Evolutionary conservation across 768 basidiomycete genomes (phyloP).

Genomic region (Boletus edulis): DNA sequence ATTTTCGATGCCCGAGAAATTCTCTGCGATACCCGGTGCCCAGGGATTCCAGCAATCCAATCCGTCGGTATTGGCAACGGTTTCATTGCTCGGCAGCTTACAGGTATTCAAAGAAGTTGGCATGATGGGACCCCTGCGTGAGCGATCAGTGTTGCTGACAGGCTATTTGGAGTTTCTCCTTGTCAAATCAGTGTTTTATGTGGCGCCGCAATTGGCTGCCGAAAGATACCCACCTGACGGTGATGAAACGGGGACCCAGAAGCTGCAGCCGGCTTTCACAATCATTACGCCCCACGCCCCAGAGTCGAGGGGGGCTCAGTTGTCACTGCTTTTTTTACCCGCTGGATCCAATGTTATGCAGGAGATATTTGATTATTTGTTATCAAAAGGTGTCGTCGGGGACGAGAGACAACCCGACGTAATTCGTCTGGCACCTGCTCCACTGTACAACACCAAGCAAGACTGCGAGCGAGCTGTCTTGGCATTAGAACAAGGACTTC

Average conservation of each 20-base stretch:
- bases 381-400: constrained; percentile 76
- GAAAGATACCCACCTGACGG: constrained; percentile 26
- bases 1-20: constrained; percentile 85
- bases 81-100: constrained; percentile 80
- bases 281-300: constrained; percentile 83
- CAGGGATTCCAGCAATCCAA: constrained; percentile 97
- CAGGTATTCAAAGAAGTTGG: constrained; percentile 77
- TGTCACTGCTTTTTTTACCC: constrained; percentile 82
- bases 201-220: constrained; percentile 39
- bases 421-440: constrained; percentile 82
- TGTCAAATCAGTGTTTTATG: constrained; percentile 59
- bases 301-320: constrained; percentile 75
- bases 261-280: constrained; percentile 60
- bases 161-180: constrained; percentile 66
- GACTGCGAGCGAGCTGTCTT: constrained; percentile 74
- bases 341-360: constrained; percentile 60
- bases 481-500: constrained; percentile 61
- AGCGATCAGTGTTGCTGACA: constrained; percentile 72
- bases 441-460: constrained; percentile 80
- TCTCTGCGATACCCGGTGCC: constrained; percentile 84
- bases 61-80: constrained; percentile 77
- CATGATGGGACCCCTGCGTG: constrained; percentile 65
- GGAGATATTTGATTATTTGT: constrained; percentile 57
- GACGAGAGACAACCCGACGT: constrained; percentile 93
- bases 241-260: constrained; percentile 12